These are phyloP conservation scores for Hyphochytrium catenoides DNA, from an alignment of 352 stramenopile species.

Conservation along the genomic window DNA sequence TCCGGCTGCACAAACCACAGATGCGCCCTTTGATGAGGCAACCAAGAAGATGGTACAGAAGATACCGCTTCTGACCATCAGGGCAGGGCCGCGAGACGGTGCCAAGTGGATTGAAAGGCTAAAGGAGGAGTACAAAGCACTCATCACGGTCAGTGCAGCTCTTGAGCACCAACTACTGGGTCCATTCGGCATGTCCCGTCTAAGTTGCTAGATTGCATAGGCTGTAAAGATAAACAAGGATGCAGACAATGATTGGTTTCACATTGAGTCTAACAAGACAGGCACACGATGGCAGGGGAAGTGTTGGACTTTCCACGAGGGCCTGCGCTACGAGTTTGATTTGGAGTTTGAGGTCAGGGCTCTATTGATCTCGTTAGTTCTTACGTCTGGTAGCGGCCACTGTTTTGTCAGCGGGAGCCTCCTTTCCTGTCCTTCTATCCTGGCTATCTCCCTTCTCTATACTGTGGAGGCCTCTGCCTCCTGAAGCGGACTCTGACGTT, in stretches of 20 bases:
- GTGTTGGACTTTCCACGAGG: constrained; percentile 64
- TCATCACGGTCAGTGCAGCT: constrained; percentile 57
- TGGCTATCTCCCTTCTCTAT: no score
- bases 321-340: constrained; percentile 56
- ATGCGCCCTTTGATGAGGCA: constrained; percentile 45
- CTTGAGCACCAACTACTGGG: no score
- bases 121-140: constrained; percentile 58
- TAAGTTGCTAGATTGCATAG: constrained; percentile 7
- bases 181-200: background rate
- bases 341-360: constrained; percentile 36
- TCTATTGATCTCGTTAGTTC: background rate
- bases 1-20: no score
- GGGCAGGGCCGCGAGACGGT: constrained; percentile 43
- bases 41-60: constrained; percentile 54
- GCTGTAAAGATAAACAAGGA: constrained; percentile 72
- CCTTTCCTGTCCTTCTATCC: no score
- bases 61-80: constrained; percentile 45
- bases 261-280: constrained; percentile 51
- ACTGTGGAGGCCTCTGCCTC: no score
- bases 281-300: constrained; percentile 56
- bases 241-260: constrained; percentile 68
- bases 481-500: no score
- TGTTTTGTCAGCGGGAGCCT: background rate
- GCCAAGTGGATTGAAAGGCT: constrained; percentile 48
- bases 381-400: background rate